Evolutionary conservation across 2,329 filamentous ascomycete species (phyloP).

Genomic region (Trichoderma sp.): DNA sequence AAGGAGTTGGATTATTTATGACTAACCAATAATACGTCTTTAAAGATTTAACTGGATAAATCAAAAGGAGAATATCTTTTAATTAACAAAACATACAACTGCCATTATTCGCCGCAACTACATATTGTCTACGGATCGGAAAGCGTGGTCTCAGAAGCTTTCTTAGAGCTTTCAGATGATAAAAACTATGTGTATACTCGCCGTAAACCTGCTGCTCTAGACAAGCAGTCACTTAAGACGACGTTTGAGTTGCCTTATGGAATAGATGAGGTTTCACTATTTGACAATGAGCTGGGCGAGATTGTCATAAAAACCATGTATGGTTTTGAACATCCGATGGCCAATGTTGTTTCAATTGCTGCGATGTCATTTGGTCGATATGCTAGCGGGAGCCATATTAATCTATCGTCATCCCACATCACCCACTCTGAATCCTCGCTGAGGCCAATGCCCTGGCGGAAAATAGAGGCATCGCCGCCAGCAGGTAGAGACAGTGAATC

Average conservation of each 20-base stretch:
- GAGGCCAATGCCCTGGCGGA: slow-evolving; percentile 1
- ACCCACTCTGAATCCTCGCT: slow-evolving; percentile 26
- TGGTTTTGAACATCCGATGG: slow-evolving; percentile 27
- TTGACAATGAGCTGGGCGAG: background rate
- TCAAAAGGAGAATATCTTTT: background rate
- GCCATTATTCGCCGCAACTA: too few relatives aligned
- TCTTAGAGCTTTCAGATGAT: too few relatives aligned
- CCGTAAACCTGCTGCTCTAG: too few relatives aligned
- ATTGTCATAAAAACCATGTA: slow-evolving; percentile 28
- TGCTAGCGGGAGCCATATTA: slow-evolving; percentile 31
- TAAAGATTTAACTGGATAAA: background rate
- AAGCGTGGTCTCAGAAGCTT: too few relatives aligned
- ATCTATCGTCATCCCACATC: slow-evolving; percentile 26
- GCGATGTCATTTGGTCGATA: slow-evolving; percentile 15
- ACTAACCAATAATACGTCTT: too few relatives aligned
- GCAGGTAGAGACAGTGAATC: background rate
- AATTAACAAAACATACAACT: too few relatives aligned
- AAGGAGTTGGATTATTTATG: background rate
- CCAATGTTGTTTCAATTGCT: slow-evolving; percentile 22
- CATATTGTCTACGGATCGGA: too few relatives aligned
- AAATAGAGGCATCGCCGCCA: background rate
- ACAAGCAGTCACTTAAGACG: too few relatives aligned
- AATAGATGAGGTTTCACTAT: too few relatives aligned
- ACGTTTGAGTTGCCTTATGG: too few relatives aligned
- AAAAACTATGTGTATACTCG: too few relatives aligned